Conservation (phyloP, 495 filamentous ascomycete species). For the Jackrogersella multiformis region DNA sequence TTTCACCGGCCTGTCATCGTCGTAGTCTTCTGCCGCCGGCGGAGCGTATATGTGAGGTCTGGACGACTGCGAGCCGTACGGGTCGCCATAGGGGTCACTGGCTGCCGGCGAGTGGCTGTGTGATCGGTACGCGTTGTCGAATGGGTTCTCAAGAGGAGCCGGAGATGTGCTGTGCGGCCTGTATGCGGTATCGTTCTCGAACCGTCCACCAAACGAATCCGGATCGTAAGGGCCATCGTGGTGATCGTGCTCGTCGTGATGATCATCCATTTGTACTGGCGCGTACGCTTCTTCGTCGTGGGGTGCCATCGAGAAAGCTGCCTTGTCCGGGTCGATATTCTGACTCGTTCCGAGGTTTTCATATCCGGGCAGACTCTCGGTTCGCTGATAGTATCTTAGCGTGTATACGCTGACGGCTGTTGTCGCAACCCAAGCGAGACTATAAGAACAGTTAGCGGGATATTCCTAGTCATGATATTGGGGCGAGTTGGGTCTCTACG, state of each 20-base stretch:
- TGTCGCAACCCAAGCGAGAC: constrained; percentile 78
- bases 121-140: constrained; percentile 51
- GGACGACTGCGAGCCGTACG: constrained; percentile 37
- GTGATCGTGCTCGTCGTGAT: constrained; percentile 50
- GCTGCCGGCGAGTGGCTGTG: constrained; percentile 39
- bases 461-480: neutral
- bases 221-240: constrained; percentile 43
- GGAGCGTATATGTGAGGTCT: constrained; percentile 48
- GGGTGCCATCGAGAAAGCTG: constrained; percentile 64
- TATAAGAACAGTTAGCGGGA: constrained; percentile 46
- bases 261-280: constrained; percentile 56
- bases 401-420: constrained; percentile 79
- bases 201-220: constrained; percentile 48
- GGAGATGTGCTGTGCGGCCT: constrained; percentile 44
- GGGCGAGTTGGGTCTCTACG: constrained; percentile 60
- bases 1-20: constrained; percentile 50
- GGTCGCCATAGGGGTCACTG: constrained; percentile 48
- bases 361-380: constrained; percentile 78
- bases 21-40: constrained; percentile 51
- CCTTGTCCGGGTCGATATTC: constrained; percentile 67
- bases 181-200: constrained; percentile 47
- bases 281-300: constrained; percentile 64
- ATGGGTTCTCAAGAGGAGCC: constrained; percentile 53
- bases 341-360: constrained; percentile 62
- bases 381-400: constrained; percentile 78